Percentiles rank a stretch among this genome's conserved stretches.
phyloP scores from a whole-genome alignment of 2,329 filamentous ascomycete genomes.

The Proliferodiscus dingleyae region DNA sequence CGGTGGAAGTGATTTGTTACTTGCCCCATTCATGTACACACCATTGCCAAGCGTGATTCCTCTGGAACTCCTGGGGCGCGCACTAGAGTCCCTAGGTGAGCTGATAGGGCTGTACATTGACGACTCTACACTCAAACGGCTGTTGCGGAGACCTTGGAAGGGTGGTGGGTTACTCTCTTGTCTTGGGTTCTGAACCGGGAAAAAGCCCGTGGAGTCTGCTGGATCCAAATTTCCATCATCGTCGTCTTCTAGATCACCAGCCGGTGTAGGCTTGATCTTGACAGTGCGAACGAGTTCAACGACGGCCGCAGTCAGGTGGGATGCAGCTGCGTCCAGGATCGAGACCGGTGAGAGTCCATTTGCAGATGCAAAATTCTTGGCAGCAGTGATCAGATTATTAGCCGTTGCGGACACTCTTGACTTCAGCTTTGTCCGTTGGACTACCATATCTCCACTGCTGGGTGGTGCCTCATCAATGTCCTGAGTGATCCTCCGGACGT shows the following conservation, averaged over 20 bases:
- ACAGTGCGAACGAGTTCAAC: conserved; percentile 80
- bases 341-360: conserved; percentile 89
- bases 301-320: conserved; percentile 78
- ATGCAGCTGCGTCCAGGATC: conserved; percentile 85
- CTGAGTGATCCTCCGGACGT: conserved; percentile 78
- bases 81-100: conserved; percentile 56
- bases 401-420: conserved; percentile 84
- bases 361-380: conserved; percentile 82
- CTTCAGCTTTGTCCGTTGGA: conserved; percentile 67
- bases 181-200: conserved; percentile 46
- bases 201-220: conserved; percentile 64
- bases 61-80: conserved; percentile 32
- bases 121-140: conserved; percentile 59
- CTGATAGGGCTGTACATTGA: conserved; percentile 71
- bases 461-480: conserved; percentile 62
- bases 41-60: too few species aligned
- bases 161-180: conserved; percentile 38
- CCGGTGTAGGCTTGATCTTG: conserved; percentile 75
- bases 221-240: conserved; percentile 65
- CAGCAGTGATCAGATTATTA: conserved; percentile 91
- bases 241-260: conserved; percentile 71
- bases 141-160: conserved; percentile 53
- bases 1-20: conserved; percentile 20
- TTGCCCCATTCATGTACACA: conserved; percentile 27
- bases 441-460: conserved; percentile 45